Percentiles rank a stretch among this genome's conserved stretches.
Conservation (phyloP, 768 basidiomycete species). For the Podaxis sp. region DNA sequence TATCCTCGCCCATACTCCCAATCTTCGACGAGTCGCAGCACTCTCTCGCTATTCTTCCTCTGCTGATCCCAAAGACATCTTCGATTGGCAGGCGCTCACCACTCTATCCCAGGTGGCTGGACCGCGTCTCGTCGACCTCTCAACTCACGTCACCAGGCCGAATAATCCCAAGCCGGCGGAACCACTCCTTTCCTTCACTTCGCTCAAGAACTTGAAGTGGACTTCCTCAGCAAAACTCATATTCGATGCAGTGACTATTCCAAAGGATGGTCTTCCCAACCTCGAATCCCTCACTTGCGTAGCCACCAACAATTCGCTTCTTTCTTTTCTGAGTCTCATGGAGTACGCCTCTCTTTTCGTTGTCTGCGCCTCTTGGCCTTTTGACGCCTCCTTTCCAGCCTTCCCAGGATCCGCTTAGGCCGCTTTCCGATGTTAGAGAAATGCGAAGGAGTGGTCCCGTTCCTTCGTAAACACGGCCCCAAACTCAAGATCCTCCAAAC, state of each 20-base stretch:
- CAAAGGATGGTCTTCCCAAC: neutral
- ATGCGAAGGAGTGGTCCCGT: neutral
- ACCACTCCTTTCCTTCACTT: neutral
- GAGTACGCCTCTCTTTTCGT: neutral
- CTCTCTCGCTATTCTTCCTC: neutral
- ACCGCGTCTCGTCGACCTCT: neutral
- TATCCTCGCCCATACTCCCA: neutral
- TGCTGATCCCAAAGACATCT: neutral
- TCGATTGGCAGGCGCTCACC: neutral
- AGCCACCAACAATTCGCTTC: neutral
- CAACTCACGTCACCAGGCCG: neutral
- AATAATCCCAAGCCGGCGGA: neutral
- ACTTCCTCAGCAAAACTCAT: neutral
- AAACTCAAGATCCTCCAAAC: neutral
- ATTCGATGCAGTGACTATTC: neutral
- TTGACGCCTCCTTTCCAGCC: neutral
- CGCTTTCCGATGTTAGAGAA: neutral
- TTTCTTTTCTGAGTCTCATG: neutral
- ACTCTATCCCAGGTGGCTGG: neutral
- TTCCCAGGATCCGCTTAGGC: neutral
- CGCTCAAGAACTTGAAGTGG: neutral
- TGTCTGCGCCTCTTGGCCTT: neutral
- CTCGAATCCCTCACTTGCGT: neutral
- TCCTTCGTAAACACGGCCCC: neutral
- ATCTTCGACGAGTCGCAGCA: neutral